These are phyloP conservation scores for Hyphopichia wangnamkhiaoensis DNA, from an alignment of 1,139 yeast species.

Conservation along the genomic window DNA sequence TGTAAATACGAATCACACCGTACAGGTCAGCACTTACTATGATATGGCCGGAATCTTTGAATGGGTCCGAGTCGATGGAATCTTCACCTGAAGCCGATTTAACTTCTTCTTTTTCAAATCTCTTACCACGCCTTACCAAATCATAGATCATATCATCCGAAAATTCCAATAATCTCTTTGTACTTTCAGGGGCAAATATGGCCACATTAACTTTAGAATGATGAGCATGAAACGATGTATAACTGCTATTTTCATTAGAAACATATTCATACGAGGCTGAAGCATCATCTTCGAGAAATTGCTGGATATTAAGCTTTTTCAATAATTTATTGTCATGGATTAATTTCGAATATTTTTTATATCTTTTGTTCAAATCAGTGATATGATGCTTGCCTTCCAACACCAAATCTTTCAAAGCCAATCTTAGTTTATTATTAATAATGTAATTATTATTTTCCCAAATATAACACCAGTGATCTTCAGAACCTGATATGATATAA, in stretches of 20 bases:
- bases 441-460: conserved; percentile 58
- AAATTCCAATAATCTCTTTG: conserved; percentile 63
- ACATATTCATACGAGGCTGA: conserved; percentile 26
- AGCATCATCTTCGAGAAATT: conserved; percentile 24
- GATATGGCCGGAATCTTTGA: conserved; percentile 45
- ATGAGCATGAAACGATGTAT: conserved; percentile 77
- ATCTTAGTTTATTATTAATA: conserved; percentile 39
- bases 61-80: conserved; percentile 11
- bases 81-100: neutral
- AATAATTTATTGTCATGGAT: conserved; percentile 36
- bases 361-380: conserved; percentile 31
- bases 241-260: conserved; percentile 52
- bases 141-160: conserved; percentile 83
- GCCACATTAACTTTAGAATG: conserved; percentile 74
- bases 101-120: conserved; percentile 8
- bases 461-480: conserved; percentile 69
- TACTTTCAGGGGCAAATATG: conserved; percentile 73
- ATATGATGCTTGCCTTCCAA: conserved; percentile 38
- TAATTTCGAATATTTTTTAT: conserved; percentile 31
- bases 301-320: conserved; percentile 23
- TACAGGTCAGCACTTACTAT: conserved; percentile 76
- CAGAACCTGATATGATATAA: conserved; percentile 60
- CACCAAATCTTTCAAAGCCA: conserved; percentile 36
- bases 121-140: conserved; percentile 36
- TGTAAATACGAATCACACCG: conserved; percentile 73